Percentiles rank a stretch among this genome's conserved stretches.
Evolutionary conservation across 768 basidiomycete species (phyloP).

Genomic region (Cyathus striatus): DNA sequence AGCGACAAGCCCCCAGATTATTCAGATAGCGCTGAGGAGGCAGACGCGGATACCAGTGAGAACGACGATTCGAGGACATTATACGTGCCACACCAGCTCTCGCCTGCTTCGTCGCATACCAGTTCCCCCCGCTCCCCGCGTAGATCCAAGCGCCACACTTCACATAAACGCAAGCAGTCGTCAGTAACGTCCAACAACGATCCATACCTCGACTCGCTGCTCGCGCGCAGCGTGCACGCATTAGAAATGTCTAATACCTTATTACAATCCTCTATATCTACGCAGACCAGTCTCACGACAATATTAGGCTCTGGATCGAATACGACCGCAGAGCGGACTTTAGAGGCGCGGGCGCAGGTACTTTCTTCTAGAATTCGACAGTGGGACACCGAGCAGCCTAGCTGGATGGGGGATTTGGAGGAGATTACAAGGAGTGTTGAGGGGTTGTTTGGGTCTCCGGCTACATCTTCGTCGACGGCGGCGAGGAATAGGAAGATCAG

Average conservation of each 20-base stretch:
- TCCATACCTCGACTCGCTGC: constrained; percentile 67
- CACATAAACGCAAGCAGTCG: constrained; percentile 25
- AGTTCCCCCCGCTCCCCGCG: constrained; percentile 18
- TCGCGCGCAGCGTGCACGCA: constrained; percentile 79
- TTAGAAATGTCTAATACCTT: constrained; percentile 82
- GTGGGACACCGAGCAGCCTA: constrained; percentile 37
- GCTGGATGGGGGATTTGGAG: constrained; percentile 67
- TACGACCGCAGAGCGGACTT: constrained; percentile 39
- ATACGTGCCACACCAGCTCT: constrained; percentile 20
- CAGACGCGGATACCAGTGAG: constrained; percentile 62
- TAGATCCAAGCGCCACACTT: constrained; percentile 21
- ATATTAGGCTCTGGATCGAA: constrained; percentile 43
- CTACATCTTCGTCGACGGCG: too few species aligned
- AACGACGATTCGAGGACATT: constrained; percentile 19
- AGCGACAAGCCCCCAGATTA: constrained; percentile 71
- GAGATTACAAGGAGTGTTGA: constrained; percentile 63
- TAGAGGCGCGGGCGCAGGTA: constrained; percentile 44
- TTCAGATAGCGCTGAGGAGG: constrained; percentile 73
- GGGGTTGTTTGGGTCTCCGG: constrained; percentile 45
- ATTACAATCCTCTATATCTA: constrained; percentile 69
- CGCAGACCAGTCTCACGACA: constrained; percentile 48
- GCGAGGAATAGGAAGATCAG: constrained; percentile 4
- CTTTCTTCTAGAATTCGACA: constrained; percentile 48
- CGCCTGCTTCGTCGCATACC: constrained; percentile 11
- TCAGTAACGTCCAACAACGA: constrained; percentile 23